phyloP scores from a whole-genome alignment of 2,329 filamentous ascomycete genomes.

The Rosellinia necatrix region DNA sequence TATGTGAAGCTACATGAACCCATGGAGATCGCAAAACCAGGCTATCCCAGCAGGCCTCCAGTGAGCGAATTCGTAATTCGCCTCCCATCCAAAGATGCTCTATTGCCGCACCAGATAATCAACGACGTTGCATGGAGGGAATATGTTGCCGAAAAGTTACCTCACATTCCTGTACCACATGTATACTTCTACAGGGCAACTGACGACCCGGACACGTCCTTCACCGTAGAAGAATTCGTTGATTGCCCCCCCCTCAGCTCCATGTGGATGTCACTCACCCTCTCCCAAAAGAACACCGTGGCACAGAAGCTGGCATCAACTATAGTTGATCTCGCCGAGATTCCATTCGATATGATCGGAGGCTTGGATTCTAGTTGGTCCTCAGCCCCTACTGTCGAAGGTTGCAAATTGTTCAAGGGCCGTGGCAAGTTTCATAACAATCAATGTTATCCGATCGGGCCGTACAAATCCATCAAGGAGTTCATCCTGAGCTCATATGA shows the following conservation, averaged over 20 bases:
- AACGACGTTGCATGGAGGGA: constrained; percentile 23
- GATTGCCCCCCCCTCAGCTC: background rate
- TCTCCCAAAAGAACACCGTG: background rate
- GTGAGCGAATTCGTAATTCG: constrained; percentile 10
- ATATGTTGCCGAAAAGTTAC: constrained; percentile 17
- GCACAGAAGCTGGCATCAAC: constrained; percentile 13
- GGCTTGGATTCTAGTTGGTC: constrained; percentile 11
- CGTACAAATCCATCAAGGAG: constrained; percentile 19
- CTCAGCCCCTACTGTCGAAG: constrained; percentile 17
- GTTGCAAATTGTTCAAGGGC: constrained; percentile 18
- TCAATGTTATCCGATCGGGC: constrained; percentile 19
- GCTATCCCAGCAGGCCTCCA: background rate
- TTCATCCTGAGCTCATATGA: constrained; percentile 23
- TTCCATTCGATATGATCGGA: constrained; percentile 15
- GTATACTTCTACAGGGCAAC: constrained; percentile 15
- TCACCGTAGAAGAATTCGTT: constrained; percentile 18
- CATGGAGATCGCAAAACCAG: background rate
- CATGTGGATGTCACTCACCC: constrained; percentile 16
- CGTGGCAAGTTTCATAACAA: constrained; percentile 14
- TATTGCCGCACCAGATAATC: constrained; percentile 12
- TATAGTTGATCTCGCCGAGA: constrained; percentile 11
- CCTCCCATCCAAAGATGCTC: constrained; percentile 7
- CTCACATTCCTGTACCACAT: constrained; percentile 18
- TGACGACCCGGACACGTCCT: background rate
- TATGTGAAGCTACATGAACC: background rate